Percentiles rank a stretch among this genome's conserved stretches.
Conservation (phyloP, 805 yeast genomes). For the Sugiyamaella smithiae region DNA sequence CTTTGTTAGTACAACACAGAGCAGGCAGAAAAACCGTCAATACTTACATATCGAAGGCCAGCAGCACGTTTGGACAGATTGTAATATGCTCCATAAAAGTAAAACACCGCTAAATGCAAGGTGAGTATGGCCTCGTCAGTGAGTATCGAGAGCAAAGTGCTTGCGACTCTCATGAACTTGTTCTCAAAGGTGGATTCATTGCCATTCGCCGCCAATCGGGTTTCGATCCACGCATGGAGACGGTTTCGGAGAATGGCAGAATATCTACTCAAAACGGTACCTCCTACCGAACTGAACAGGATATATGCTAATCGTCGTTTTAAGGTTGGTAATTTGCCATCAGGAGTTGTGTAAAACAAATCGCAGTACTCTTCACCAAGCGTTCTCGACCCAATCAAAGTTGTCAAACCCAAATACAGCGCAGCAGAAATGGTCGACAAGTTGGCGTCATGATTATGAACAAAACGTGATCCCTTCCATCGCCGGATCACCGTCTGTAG, state of each 20-base stretch:
- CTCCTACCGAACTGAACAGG: constrained; percentile 57
- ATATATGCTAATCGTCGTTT: constrained; percentile 56
- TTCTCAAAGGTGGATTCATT: not conserved
- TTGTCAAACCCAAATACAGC: constrained; percentile 69
- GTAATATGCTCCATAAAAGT: constrained; percentile 79
- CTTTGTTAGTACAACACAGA: constrained; percentile 8
- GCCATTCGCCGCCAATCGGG: not conserved
- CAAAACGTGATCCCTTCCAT: constrained; percentile 52
- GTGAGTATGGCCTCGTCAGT: constrained; percentile 47
- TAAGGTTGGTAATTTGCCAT: constrained; percentile 28
- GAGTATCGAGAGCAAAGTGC: not conserved
- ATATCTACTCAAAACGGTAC: constrained; percentile 42
- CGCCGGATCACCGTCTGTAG: constrained; percentile 50
- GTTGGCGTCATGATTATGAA: constrained; percentile 61
- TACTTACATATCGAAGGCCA: constrained; percentile 69
- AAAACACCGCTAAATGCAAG: constrained; percentile 76
- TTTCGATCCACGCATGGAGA: constrained; percentile 13
- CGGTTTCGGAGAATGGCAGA: constrained; percentile 22
- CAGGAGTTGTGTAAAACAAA: constrained; percentile 29
- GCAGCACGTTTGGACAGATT: constrained; percentile 70
- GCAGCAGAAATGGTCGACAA: constrained; percentile 56
- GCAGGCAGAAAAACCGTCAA: no score
- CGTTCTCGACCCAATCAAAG: constrained; percentile 72
- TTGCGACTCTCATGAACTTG: not conserved
- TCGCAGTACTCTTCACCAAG: constrained; percentile 95